Conservation (phyloP, 192 early-diverging fungal genomes). For the Funneliformis geosporum region DNA sequence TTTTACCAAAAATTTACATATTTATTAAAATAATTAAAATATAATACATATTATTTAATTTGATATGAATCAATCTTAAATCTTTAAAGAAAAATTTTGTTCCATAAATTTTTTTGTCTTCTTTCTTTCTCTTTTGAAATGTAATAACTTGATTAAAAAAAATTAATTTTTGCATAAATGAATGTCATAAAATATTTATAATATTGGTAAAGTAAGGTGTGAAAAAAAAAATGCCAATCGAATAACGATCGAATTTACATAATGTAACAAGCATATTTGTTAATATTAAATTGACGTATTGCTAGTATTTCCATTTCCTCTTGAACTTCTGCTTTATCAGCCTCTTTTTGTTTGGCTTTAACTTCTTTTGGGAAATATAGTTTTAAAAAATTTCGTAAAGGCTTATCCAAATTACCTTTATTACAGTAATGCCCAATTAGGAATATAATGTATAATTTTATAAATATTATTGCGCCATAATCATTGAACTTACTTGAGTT, state of each 20-base stretch:
- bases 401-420: constrained; percentile 57
- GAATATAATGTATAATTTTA: no score
- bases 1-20: no score
- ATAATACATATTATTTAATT: no score
- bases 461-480: neutral
- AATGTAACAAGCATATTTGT: neutral
- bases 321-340: constrained; percentile 60
- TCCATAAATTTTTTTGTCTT: neutral
- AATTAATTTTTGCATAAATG: no score
- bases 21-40: no score
- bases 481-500: constrained; percentile 36
- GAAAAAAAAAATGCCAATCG: no score
- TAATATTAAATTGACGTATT: constrained; percentile 8
- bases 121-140: neutral
- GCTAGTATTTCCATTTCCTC: constrained; percentile 64
- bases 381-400: constrained; percentile 70
- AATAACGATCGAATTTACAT: neutral
- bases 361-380: constrained; percentile 81
- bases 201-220: no score
- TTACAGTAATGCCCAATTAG: constrained; percentile 10
- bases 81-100: no score
- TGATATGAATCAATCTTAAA: no score
- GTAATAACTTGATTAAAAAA: neutral
- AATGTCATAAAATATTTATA: no score
- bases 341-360: constrained; percentile 68